Percentiles rank a stretch among this genome's conserved stretches.
phyloP scores from a whole-genome alignment of 169 alveolate species.

The Pseudocohnilembus persalinus region DNA sequence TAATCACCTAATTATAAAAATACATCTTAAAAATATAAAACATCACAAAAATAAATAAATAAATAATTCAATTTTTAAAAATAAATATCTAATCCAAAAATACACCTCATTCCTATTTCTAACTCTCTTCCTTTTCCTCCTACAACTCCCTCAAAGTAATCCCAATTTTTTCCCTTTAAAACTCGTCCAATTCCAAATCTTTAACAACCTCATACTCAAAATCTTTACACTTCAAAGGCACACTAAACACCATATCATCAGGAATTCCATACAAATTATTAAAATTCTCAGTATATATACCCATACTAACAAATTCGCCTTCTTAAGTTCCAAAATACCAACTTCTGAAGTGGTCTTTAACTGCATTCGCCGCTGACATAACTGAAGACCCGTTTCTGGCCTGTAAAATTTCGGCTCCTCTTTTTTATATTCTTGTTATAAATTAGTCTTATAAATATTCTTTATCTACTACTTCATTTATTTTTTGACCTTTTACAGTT shows the following conservation, averaged over 20 bases:
- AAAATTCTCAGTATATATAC: conserved; percentile 55
- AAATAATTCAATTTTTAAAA: too few relatives aligned
- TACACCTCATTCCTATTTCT: too few relatives aligned
- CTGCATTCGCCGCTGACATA: conserved; percentile 86
- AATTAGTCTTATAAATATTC: conserved; percentile 61
- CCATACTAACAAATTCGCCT: conserved; percentile 79
- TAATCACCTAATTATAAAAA: too few relatives aligned
- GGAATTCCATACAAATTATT: conserved; percentile 69
- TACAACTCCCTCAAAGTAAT: conserved; percentile 40
- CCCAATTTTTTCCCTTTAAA: conserved; percentile 57
- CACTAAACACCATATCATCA: conserved; percentile 70
- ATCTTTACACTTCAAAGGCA: conserved; percentile 76
- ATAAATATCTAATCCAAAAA: too few relatives aligned
- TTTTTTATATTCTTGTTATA: conserved; percentile 73
- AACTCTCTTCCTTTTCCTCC: conserved; percentile 43
- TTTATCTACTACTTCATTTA: conserved; percentile 47
- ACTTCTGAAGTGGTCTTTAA: conserved; percentile 79
- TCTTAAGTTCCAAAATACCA: conserved; percentile 83
- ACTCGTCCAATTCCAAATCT: conserved; percentile 52
- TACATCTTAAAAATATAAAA: too few relatives aligned
- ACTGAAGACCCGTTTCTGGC: conserved; percentile 78
- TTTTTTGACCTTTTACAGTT: conserved; percentile 12
- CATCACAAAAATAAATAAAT: too few relatives aligned
- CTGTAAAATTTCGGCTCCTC: conserved; percentile 85
- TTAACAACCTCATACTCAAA: conserved; percentile 70